Evolutionary conservation across 2,329 filamentous ascomycete species (phyloP), one percentile per base, ranked within the genome.

Genomic region (Ophiostoma fasciatum): DNA sequence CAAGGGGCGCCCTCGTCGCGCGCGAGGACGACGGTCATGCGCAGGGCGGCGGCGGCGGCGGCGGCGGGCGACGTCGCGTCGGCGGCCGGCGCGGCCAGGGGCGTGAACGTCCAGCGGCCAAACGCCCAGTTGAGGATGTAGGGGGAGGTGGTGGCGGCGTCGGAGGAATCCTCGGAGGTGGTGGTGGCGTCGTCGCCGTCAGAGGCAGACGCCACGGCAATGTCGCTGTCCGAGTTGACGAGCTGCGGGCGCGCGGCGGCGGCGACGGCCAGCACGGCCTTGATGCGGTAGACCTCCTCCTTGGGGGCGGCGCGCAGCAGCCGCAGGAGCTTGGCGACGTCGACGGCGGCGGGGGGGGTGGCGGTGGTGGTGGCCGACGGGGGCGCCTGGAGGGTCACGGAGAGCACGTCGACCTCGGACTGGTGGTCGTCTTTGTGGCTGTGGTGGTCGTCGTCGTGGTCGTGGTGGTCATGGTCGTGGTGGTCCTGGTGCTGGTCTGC

Each of bases 61-160:
- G n/a, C n/a, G n/a, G n/a, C n/a, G n/a, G n/a, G n/a, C n/a, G n/a
- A n/a, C n/a, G n/a, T n/a, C n/a, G n/a, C n/a, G n/a, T n/a, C n/a
- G n/a, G n/a, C n/a, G n/a, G n/a, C n/a, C n/a, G n/a, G 50, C 7
- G 53, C 52, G 0, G 54, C 50, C 4, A 68, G 50, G 5, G 71
- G 65, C 2, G 85, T 92, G 51, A 88, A 94, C 0, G 76, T 93
- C 88, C 90, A 98, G 21, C 90, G 71, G 1, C 85, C 85, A 59
- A 98, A 98, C 0, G 90, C 90, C 90, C 90, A 98, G 55, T 98
- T 98, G 41, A 98, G 68, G 30, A 98, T 94, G 52, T 90, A 94
- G 37, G 82, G 66, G 3, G 50, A 53, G 8, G 50, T 37, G 6
- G n/a, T n/a, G n/a, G n/a, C n/a, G n/a, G n/a, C n/a, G n/a, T n/a